Base-by-base conservation (phyloP, 2,329 filamentous ascomycete species). In the Stachybotrys elegans region DNA sequence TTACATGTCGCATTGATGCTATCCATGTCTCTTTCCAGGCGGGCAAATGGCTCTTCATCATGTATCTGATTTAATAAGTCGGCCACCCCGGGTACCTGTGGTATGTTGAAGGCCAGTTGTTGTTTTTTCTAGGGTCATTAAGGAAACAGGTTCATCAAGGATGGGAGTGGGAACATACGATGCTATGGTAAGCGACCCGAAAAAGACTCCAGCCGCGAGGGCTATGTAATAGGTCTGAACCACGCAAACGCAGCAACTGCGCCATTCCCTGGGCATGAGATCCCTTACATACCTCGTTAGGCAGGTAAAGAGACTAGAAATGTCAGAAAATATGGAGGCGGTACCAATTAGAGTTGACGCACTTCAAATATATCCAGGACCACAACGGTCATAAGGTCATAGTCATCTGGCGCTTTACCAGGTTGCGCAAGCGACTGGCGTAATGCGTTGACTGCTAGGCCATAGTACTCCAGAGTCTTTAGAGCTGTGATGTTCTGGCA, bases 291-390 rank as follows among this genome's bases (percentile, higher is more conserved):
- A 51, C 23, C 12, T 50, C 23, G 3, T 60, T 51, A 4, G 57
- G 58, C 9, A 60, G 49, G 44, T 62, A 67, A 14, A 67, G 44
- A 8, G 61, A 59, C 66, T 67, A 3, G 7, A 29, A 23, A 16
- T 13, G 36, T 48, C 5, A 46, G 34, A 11, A 8, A 29, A 17
- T 40, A 22, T 36, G 38, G 13, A 31, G 11, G 16, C 12, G 21
- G 21, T n/a, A 23, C 2, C 20, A 17, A 22, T 17, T 29, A 6
- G 29, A 9, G 16, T 3, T 19, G 21, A 40, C 38, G 40, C 49
- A 64, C 65, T 56, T 70, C 66, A 31, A 69, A 69, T 2, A 69
- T 57, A 39, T 69, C 66, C 12, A 70, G 47, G 17, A 69, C 51
- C 12, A 69, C 65, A 2, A 64, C 56, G 3, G 65, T 59, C 66